These are phyloP conservation scores for Pleurotus pulmonarius DNA, from an alignment of 768 basidiomycete species.

Conservation along the genomic window DNA sequence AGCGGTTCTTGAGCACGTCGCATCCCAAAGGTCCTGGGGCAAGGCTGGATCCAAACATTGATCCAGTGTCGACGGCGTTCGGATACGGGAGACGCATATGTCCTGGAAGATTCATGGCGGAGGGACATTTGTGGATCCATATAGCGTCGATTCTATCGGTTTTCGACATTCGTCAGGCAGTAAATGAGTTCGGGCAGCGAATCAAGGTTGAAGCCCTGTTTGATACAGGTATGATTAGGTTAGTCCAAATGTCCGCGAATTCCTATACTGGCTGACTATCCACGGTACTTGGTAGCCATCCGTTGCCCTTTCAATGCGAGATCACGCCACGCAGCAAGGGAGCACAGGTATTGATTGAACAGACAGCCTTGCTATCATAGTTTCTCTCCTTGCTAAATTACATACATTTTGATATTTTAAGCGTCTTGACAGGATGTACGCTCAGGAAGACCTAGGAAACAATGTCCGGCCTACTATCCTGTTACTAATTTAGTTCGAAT, in stretches of 20 bases:
- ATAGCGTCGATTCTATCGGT: slow-evolving; percentile 3
- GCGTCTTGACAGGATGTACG: too few relatives aligned
- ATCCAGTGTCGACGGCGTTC: slow-evolving; percentile 3
- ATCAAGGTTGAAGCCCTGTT: slow-evolving; percentile 2
- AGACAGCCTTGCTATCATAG: slow-evolving; percentile 10
- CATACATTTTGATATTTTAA: too few relatives aligned
- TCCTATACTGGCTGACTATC: neutral
- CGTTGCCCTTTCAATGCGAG: slow-evolving; percentile 9
- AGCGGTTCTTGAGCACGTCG: slow-evolving; percentile 17
- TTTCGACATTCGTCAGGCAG: neutral
- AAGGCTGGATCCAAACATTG: neutral
- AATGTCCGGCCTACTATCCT: too few relatives aligned
- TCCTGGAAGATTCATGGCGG: slow-evolving; percentile 6
- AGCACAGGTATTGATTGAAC: slow-evolving; percentile 8
- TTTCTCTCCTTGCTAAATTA: neutral
- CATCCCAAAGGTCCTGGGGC: neutral
- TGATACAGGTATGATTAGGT: slow-evolving; percentile 7
- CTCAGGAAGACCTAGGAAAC: too few relatives aligned
- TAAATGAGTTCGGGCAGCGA: neutral
- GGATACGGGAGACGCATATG: slow-evolving; percentile 5
- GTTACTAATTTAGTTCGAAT: too few relatives aligned
- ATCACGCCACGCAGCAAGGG: slow-evolving; percentile 7
- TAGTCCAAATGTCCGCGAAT: neutral
- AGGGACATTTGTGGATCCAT: slow-evolving; percentile 2
- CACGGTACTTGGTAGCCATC: slow-evolving; percentile 7